phyloP scores from a whole-genome alignment of 257 asterid genomes.

The Hygrophila difformis region DNA sequence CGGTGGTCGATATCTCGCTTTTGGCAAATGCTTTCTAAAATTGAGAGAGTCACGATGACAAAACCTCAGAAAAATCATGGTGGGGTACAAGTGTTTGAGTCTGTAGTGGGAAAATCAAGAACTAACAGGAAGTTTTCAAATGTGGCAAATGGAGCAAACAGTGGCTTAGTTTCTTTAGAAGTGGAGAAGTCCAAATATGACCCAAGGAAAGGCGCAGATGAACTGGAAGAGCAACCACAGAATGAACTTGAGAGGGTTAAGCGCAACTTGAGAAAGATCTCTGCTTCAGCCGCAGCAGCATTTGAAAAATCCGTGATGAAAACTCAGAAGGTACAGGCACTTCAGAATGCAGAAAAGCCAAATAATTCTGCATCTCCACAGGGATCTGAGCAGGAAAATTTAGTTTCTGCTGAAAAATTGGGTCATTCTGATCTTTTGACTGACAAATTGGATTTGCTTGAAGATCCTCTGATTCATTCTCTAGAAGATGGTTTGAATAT shows the following conservation, averaged over 20 bases:
- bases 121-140: slow-evolving; percentile 48
- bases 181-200: slow-evolving; percentile 50
- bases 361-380: slow-evolving; percentile 26
- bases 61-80: slow-evolving; percentile 55
- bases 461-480: slow-evolving; percentile 23
- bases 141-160: slow-evolving; percentile 41
- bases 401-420: slow-evolving; percentile 24
- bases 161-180: slow-evolving; percentile 35
- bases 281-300: slow-evolving; percentile 43
- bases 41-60: slow-evolving; percentile 27
- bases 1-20: slow-evolving; percentile 74
- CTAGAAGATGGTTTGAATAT: slow-evolving; percentile 34
- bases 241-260: slow-evolving; percentile 67
- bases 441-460: slow-evolving; percentile 25
- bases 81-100: slow-evolving; percentile 24
- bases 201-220: slow-evolving; percentile 41
- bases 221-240: slow-evolving; percentile 55
- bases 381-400: slow-evolving; percentile 27
- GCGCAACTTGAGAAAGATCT: slow-evolving; percentile 54
- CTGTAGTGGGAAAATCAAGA: slow-evolving; percentile 54
- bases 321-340: slow-evolving; percentile 36
- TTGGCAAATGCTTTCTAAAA: slow-evolving; percentile 54
- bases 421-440: slow-evolving; percentile 15
- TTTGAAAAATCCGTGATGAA: slow-evolving; percentile 48
- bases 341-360: slow-evolving; percentile 24